These are phyloP conservation scores for Aspergillus fumigatus DNA, from an alignment of 2,329 filamentous ascomycete genomes.

Conservation along the genomic window DNA sequence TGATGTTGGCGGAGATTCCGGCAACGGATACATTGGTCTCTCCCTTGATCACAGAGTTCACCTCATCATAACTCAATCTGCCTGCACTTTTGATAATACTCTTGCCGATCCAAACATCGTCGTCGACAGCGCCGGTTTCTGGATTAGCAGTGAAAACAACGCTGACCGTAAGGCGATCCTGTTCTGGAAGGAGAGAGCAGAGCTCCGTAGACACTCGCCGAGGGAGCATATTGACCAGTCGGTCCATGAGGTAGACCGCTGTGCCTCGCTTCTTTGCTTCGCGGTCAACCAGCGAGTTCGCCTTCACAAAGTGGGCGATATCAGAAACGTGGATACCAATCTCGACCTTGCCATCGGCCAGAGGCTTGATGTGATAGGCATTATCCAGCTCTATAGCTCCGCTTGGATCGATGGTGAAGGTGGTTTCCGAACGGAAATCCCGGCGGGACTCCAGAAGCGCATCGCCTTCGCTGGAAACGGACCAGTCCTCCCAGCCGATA, in stretches of 20 bases:
- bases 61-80: slow-evolving; percentile 78
- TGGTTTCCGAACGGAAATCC: slow-evolving; percentile 83
- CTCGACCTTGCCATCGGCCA: slow-evolving; percentile 80
- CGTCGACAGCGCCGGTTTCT: slow-evolving; percentile 74
- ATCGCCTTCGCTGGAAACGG: slow-evolving; percentile 76
- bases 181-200: slow-evolving; percentile 78
- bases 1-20: slow-evolving; percentile 66
- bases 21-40: slow-evolving; percentile 59
- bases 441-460: slow-evolving; percentile 67
- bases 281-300: slow-evolving; percentile 89
- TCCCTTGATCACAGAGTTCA: slow-evolving; percentile 73
- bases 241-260: slow-evolving; percentile 89
- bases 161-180: slow-evolving; percentile 87
- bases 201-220: slow-evolving; percentile 79
- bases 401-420: slow-evolving; percentile 89
- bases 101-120: slow-evolving; percentile 91
- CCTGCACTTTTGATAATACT: slow-evolving; percentile 87
- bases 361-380: slow-evolving; percentile 84
- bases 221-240: slow-evolving; percentile 81
- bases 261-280: slow-evolving; percentile 98
- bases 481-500: slow-evolving; percentile 89
- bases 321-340: slow-evolving; percentile 94
- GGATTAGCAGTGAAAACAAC: slow-evolving; percentile 89
- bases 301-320: slow-evolving; percentile 94
- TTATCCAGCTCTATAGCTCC: slow-evolving; percentile 85